Percentiles rank a stretch among this genome's conserved stretches.
phyloP scores from a whole-genome alignment of 1,284 basidiomycete species.

The Rhodotorula sp. region DNA sequence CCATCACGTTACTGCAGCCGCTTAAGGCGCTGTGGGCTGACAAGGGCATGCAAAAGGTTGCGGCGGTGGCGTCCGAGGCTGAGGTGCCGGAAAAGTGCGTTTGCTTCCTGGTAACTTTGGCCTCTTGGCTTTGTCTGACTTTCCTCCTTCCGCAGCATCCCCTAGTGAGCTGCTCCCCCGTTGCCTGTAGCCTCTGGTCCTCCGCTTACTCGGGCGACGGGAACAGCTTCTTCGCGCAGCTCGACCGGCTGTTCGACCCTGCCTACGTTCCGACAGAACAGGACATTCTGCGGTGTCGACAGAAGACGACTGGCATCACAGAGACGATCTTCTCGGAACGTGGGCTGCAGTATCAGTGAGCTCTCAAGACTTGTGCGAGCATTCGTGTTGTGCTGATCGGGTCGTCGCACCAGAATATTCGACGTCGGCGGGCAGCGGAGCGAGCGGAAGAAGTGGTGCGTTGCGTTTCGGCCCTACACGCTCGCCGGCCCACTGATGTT shows the following conservation, averaged over 20 bases:
- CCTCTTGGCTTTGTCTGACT: background rate
- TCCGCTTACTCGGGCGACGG: background rate
- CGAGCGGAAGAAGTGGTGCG: constrained; percentile 49
- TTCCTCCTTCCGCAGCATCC: constrained; percentile 14
- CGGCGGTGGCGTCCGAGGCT: constrained; percentile 72
- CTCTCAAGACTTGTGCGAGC: background rate
- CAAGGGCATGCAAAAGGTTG: constrained; percentile 69
- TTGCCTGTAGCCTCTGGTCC: background rate
- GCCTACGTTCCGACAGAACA: constrained; percentile 78
- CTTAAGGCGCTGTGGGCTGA: constrained; percentile 78
- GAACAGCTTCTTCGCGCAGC: constrained; percentile 66
- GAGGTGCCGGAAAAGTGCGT: constrained; percentile 68
- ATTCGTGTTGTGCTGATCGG: background rate
- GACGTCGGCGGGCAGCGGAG: constrained; percentile 53
- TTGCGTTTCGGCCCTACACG: background rate
- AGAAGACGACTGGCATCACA: constrained; percentile 95
- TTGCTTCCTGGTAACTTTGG: background rate
- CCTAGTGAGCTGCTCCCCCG: constrained; percentile 16
- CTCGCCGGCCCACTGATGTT: background rate
- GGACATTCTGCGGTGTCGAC: constrained; percentile 88
- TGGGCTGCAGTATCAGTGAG: constrained; percentile 43
- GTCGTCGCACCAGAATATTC: constrained; percentile 51
- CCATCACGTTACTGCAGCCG: constrained; percentile 63
- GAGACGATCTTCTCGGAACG: constrained; percentile 77
- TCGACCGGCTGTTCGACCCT: constrained; percentile 67